Base-by-base conservation (phyloP, 768 basidiomycete genomes). In the Fomitopsis serialis region DNA sequence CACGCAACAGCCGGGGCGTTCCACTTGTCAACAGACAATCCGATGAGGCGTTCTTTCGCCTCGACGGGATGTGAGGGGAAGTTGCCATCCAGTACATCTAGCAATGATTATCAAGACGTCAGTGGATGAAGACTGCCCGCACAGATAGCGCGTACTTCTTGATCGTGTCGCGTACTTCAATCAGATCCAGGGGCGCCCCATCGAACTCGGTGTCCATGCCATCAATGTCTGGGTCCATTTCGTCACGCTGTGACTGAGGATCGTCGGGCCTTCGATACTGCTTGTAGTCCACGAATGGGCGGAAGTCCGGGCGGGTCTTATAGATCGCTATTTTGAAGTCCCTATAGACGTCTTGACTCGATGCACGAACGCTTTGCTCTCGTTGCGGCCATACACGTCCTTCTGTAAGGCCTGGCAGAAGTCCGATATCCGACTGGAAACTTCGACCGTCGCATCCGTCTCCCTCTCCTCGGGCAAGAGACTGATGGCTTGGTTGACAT, bases 361-460 rank as follows among this genome's bases (percentile, higher is more conserved):
- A 48, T 73, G 77, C 0, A 70, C 70, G 19, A 78, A 66, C 1
- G 8, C 45, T 59, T 75, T 74, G 53, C 70, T 58, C 3, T 66
- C 60, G 35, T 63, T 57, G 4, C 55, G 50, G 1, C 75, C 78
- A 4, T 63, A 58, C 21, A 75, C 70, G 1, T 55, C 56, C 2
- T 59, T 57, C 21, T 59, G 65, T 42, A 77, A 67, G 2, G 66
- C 73, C 19, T 66, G 59, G 51, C 74, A 79, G 54, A 86, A 84
- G 0, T 58, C 59, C 0, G 66, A 75, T 37, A 83, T 66, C 9
- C 72, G 71, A 3, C 63, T 59, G 2, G 78, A 66, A 1, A 85
- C 68, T 56, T 81, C 78, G 1, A 74, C 70, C 2, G 73, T 65
- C 0, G 80, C 74, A 27, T 81, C 73, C 23, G 42, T 57, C 2